These are phyloP conservation scores for Simmondsia chinensis DNA, from an alignment of 148 eudicot genomes.

Conservation along the genomic window DNA sequence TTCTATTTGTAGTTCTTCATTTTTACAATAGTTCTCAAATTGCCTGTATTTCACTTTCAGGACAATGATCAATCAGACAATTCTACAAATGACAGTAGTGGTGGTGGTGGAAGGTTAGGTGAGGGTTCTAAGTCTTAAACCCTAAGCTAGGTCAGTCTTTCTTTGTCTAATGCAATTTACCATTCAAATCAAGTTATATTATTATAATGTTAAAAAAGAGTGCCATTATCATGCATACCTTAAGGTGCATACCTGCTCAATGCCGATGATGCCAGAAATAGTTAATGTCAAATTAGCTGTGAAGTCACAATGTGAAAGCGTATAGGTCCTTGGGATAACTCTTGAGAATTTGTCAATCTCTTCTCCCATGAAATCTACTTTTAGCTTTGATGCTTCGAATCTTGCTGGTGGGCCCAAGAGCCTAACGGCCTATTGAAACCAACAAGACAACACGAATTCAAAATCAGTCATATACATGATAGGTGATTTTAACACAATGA, in stretches of 20 bases:
- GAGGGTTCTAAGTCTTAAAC: too few species aligned
- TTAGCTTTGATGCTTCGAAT: slow-evolving; percentile 77
- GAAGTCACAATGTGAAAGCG: slow-evolving; percentile 86
- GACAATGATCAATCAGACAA: too few species aligned
- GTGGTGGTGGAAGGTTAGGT: too few species aligned
- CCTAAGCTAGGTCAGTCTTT: too few species aligned
- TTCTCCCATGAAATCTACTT: slow-evolving; percentile 60
- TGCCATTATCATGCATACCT: slow-evolving; percentile 17
- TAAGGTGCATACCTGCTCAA: slow-evolving; percentile 65
- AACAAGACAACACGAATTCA: background rate
- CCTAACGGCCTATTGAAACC: slow-evolving; percentile 45
- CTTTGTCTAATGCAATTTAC: too few species aligned
- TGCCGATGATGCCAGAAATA: slow-evolving; percentile 55
- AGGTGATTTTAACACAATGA: background rate
- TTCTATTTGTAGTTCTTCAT: too few species aligned
- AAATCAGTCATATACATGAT: background rate
- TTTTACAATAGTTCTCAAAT: too few species aligned
- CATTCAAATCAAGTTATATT: too few species aligned
- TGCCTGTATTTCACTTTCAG: too few species aligned
- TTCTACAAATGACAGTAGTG: too few species aligned
- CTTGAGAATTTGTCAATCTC: slow-evolving; percentile 30
- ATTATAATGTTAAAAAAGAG: background rate
- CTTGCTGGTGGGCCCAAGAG: slow-evolving; percentile 82
- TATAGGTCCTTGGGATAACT: slow-evolving; percentile 64
- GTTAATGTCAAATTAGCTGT: slow-evolving; percentile 81